phyloP scores from a whole-genome alignment of 768 basidiomycete species.

The Leucocoprinus sp. region DNA sequence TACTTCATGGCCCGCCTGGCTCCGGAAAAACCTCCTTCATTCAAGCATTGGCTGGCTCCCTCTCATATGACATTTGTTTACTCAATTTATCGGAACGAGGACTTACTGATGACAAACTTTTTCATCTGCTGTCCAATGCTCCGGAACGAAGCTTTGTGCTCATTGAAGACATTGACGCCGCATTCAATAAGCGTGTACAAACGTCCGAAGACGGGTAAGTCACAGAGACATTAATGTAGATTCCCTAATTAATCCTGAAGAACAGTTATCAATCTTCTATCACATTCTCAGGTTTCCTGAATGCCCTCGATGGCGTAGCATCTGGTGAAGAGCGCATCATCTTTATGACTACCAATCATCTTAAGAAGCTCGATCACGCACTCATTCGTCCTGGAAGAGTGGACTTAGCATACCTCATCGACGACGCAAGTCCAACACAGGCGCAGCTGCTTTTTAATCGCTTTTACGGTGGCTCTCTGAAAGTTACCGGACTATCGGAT shows the following conservation, averaged over 20 bases:
- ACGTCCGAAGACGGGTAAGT: constrained; percentile 87
- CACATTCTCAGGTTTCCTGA: constrained; percentile 96
- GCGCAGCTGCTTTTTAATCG: constrained; percentile 68
- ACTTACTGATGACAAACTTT: constrained; percentile 92
- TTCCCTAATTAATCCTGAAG: constrained; percentile 12
- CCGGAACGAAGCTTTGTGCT: constrained; percentile 92
- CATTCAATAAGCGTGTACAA: constrained; percentile 89
- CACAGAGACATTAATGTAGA: not conserved
- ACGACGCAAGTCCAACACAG: constrained; percentile 80
- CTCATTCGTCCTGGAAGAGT: constrained; percentile 95
- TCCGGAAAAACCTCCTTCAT: constrained; percentile 99
- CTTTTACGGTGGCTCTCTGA: constrained; percentile 63
- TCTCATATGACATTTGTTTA: constrained; percentile 93
- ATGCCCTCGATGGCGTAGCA: constrained; percentile 94
- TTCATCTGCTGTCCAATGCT: constrained; percentile 85
- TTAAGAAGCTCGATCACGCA: constrained; percentile 83
- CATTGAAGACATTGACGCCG: constrained; percentile 96
- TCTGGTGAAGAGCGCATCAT: constrained; percentile 97
- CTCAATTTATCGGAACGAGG: constrained; percentile 95
- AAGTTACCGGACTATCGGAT: constrained; percentile 20
- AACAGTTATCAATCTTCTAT: constrained; percentile 86
- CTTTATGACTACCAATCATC: constrained; percentile 99
- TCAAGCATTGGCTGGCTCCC: constrained; percentile 87
- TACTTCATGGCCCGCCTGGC: constrained; percentile 93
- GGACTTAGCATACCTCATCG: constrained; percentile 76